Evolutionary conservation across 805 yeast species (phyloP).

Genomic region (Candida sphagnicola): DNA sequence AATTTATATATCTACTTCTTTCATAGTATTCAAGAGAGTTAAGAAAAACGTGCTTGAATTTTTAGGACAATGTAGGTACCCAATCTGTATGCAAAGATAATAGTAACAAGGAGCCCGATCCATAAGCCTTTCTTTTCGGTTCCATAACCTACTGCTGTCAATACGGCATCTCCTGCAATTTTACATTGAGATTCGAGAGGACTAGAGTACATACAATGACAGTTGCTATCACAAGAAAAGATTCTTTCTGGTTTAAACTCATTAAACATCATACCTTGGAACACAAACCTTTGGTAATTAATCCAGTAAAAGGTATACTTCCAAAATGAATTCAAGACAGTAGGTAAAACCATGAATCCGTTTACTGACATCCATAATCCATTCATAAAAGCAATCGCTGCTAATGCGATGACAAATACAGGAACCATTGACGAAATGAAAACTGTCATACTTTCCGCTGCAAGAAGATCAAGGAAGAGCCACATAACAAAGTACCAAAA

Average conservation of each 20-base stretch:
- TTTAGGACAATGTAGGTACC: conserved; percentile 21
- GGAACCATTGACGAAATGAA: conserved; percentile 31
- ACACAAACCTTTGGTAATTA: conserved; percentile 38
- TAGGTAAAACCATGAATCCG: conserved; percentile 34
- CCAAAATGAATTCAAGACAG: conserved; percentile 34
- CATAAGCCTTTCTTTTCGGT: conserved; percentile 24
- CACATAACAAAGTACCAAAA: conserved; percentile 33
- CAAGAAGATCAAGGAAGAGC: conserved; percentile 35
- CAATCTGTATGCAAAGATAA: conserved; percentile 26
- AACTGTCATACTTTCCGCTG: conserved; percentile 39
- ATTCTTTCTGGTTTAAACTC: conserved; percentile 22
- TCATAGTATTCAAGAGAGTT: too few relatives aligned
- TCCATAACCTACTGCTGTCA: conserved; percentile 26
- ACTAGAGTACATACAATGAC: conserved; percentile 33
- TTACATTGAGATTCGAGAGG: conserved; percentile 23
- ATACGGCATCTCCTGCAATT: conserved; percentile 30
- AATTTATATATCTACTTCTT: too few relatives aligned
- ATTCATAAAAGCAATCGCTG: conserved; percentile 37
- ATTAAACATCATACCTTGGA: conserved; percentile 42
- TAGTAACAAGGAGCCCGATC: conserved; percentile 29
- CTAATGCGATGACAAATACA: conserved; percentile 34
- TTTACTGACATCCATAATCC: conserved; percentile 44
- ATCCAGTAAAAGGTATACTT: conserved; percentile 39
- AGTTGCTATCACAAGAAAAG: conserved; percentile 29
- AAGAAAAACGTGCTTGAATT: neutral